A percentile compares a stretch with the other conserved stretches of the same genome.
Evolutionary conservation across 2,329 filamentous ascomycete genomes (phyloP).

Genomic region (Epichloe scottii): DNA sequence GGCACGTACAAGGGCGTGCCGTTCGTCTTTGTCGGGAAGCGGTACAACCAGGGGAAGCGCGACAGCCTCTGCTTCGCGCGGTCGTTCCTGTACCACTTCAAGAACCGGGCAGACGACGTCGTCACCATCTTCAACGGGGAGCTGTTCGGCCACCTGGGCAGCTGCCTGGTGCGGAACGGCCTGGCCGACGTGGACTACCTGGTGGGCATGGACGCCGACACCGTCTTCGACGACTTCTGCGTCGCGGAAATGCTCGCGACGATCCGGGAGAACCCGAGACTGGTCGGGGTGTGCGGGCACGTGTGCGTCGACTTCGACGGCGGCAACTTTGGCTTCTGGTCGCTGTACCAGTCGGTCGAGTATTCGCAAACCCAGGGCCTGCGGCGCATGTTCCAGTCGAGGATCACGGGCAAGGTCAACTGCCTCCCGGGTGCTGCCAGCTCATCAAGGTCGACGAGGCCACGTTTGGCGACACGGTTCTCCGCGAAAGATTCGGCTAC

Average conservation of each 20-base stretch:
- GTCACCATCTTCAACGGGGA: slow-evolving; percentile 34
- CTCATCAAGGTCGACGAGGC: slow-evolving; percentile 36
- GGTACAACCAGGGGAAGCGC: slow-evolving; percentile 36
- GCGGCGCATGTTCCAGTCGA: slow-evolving; percentile 35
- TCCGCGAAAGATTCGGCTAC: slow-evolving; percentile 34
- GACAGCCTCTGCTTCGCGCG: slow-evolving; percentile 37
- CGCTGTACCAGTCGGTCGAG: slow-evolving; percentile 34
- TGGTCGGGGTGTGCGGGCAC: slow-evolving; percentile 35
- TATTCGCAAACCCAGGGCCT: slow-evolving; percentile 35
- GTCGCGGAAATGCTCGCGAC: slow-evolving; percentile 31
- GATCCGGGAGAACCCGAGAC: slow-evolving; percentile 28
- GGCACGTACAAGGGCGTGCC: slow-evolving; percentile 33
- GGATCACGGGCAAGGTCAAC: slow-evolving; percentile 36
- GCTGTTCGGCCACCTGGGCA: slow-evolving; percentile 28
- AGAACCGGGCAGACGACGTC: slow-evolving; percentile 26
- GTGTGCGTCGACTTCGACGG: slow-evolving; percentile 34
- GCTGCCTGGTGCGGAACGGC: slow-evolving; percentile 24
- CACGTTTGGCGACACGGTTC: slow-evolving; percentile 33
- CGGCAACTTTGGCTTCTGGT: slow-evolving; percentile 30
- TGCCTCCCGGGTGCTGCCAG: slow-evolving; percentile 36
- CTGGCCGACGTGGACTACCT: slow-evolving; percentile 29
- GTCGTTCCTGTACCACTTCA: slow-evolving; percentile 36
- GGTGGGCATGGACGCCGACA: slow-evolving; percentile 36
- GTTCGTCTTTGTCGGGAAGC: slow-evolving; percentile 35
- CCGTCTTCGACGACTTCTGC: slow-evolving; percentile 31